phyloP scores from a whole-genome alignment of 1,284 basidiomycete species.

The Melampsora larici-populina region DNA sequence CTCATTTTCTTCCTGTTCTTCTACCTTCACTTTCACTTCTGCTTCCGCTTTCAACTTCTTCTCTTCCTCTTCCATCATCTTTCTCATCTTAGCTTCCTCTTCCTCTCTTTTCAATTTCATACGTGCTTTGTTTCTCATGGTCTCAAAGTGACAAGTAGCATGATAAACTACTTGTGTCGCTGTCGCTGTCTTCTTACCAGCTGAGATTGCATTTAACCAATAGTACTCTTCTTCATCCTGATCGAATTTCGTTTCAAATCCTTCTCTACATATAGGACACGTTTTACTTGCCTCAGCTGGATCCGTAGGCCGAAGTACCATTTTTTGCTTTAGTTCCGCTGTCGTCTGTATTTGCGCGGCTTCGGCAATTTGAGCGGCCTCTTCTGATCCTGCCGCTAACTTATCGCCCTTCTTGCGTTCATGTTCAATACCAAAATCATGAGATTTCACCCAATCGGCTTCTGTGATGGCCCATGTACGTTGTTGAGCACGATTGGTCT shows the following conservation, averaged over 20 bases:
- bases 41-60: background rate
- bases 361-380: background rate
- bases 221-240: constrained; percentile 42
- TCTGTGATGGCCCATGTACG: constrained; percentile 28
- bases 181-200: background rate
- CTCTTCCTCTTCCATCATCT: background rate
- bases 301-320: constrained; percentile 29
- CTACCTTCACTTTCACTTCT: background rate
- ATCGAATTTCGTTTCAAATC: constrained; percentile 42
- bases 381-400: constrained; percentile 2
- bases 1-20: background rate
- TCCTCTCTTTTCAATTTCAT: constrained; percentile 30
- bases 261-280: constrained; percentile 39
- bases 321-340: constrained; percentile 24
- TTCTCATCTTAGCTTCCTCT: constrained; percentile 24
- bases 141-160: constrained; percentile 42
- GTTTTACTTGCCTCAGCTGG: constrained; percentile 32
- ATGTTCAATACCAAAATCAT: constrained; percentile 28
- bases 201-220: constrained; percentile 39
- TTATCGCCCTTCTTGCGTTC: constrained; percentile 13
- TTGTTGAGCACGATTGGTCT: constrained; percentile 30
- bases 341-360: constrained; percentile 8
- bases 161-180: constrained; percentile 16
- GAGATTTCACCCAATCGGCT: constrained; percentile 38
- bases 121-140: constrained; percentile 30